phyloP scores from a whole-genome alignment of 2,329 filamentous ascomycete species.

The Rutstroemia sp. region DNA sequence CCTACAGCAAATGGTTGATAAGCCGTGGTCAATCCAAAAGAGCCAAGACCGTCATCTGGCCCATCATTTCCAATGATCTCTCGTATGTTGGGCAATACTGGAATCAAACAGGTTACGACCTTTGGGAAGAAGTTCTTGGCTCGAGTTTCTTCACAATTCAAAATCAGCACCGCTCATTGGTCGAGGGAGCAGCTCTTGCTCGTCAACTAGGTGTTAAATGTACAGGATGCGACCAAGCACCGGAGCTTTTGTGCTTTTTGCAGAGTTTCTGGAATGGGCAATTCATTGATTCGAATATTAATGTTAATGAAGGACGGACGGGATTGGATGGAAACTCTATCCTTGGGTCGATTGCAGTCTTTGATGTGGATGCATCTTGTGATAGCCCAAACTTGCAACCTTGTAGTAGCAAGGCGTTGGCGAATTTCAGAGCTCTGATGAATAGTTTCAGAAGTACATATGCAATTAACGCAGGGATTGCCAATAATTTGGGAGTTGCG shows the following conservation, averaged over 20 bases:
- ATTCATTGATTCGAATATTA: slow-evolving; percentile 64
- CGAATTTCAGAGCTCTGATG: slow-evolving; percentile 69
- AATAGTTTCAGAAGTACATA: slow-evolving; percentile 66
- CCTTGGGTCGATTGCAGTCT: slow-evolving; percentile 56
- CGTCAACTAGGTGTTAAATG: slow-evolving; percentile 52
- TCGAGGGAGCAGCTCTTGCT: slow-evolving; percentile 60
- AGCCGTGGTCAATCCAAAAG: slow-evolving; percentile 44
- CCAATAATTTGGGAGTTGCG: slow-evolving; percentile 52
- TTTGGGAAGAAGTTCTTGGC: slow-evolving; percentile 78
- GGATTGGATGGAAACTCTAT: slow-evolving; percentile 68
- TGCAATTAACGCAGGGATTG: slow-evolving; percentile 57
- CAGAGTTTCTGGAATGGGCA: slow-evolving; percentile 65
- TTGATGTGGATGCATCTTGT: slow-evolving; percentile 61
- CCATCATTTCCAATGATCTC: slow-evolving; percentile 67
- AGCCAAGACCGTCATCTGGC: slow-evolving; percentile 54
- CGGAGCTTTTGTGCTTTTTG: slow-evolving; percentile 64
- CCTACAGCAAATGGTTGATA: slow-evolving; percentile 67
- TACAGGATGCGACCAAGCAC: slow-evolving; percentile 55
- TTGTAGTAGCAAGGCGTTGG: slow-evolving; percentile 42
- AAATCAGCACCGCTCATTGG: slow-evolving; percentile 52
- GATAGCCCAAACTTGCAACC: slow-evolving; percentile 70
- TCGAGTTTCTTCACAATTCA: slow-evolving; percentile 74
- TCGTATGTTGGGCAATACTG: slow-evolving; percentile 68
- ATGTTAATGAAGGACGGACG: slow-evolving; percentile 50
- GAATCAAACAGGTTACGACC: slow-evolving; percentile 58